phyloP scores from a whole-genome alignment of 2,329 filamentous ascomycete genomes.

The Furcasterigmium sp. region DNA sequence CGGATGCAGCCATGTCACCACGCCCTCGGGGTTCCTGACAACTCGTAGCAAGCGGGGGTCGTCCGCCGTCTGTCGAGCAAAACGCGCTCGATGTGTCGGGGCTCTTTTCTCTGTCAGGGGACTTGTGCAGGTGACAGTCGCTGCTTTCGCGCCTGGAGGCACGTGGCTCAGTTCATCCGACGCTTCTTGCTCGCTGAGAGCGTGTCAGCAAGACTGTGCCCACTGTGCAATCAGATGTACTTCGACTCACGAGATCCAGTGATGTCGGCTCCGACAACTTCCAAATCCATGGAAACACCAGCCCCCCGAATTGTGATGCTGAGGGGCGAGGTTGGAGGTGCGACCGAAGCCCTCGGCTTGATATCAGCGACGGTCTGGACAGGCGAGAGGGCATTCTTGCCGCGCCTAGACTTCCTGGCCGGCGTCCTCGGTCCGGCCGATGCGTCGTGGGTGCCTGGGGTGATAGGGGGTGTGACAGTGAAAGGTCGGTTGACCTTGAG shows the following conservation, averaged over 20 bases:
- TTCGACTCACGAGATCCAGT: neutral
- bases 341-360: neutral
- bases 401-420: neutral
- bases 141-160: too few species aligned
- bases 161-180: neutral
- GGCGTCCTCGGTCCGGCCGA: neutral
- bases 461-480: neutral
- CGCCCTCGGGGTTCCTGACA: too few species aligned
- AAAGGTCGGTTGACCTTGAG: too few species aligned
- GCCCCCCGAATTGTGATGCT: neutral
- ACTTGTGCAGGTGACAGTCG: too few species aligned
- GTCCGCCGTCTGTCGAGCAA: too few species aligned
- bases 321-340: neutral
- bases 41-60: too few species aligned
- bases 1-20: too few species aligned
- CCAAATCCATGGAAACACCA: neutral
- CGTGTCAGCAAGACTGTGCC: neutral
- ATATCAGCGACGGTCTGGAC: neutral
- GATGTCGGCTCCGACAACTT: neutral
- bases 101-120: too few species aligned
- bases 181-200: constrained; percentile 1
- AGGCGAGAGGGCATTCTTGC: neutral
- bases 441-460: neutral
- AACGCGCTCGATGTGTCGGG: too few species aligned
- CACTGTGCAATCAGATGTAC: neutral